Base-by-base conservation (phyloP, 441 rosid genomes). In the Pelargonium myrrhifolium region DNA sequence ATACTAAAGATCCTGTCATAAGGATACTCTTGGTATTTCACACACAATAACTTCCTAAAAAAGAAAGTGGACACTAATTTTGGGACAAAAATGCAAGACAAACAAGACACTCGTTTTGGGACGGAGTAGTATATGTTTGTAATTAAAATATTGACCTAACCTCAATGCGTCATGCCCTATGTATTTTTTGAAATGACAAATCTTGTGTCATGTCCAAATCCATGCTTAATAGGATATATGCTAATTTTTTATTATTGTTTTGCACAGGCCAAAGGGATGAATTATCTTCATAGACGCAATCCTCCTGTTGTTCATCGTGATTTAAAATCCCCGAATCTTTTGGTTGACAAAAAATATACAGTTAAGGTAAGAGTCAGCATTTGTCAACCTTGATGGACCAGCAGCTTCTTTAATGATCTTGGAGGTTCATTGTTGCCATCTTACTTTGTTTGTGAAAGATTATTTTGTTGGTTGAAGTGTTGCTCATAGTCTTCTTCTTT, bases 261-360 rank as follows among this genome's bases (percentile, higher is more conserved):
- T 64, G 61, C 70, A 35, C 89, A 95, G 99, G 99, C 97, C 56
- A 90, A 87, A 82, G 99, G 99, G 72, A 92, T 95, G 98, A 95
- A 95, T 85, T 95, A 95, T 81, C 99, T 95, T 68, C 99, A 95
- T 76, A 86, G 77, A 64, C 87, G 85, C 69, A 92, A 89, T 65
- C 98, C 99, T 73, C 98, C 99, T 18, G 86, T 95, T 56, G 98
- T 95, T 65, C 99, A 95, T 75, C 88, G 99, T 78, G 99, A 95
- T 82, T 74, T 95, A 70, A 95, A 95, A 75, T 95, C 99, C 72
- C 96, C 98, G 31, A 95, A 95, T 83, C 89, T 95, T 65, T 79
- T 95, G 82, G 99, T 95, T 49, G 98, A 95, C 81, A 95, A 84
- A 78, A 95, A 89, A 62, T 92, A 90, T 75, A 95, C 98, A 0